phyloP scores from a whole-genome alignment of 306 rosid species.

The Lupinus albus region DNA sequence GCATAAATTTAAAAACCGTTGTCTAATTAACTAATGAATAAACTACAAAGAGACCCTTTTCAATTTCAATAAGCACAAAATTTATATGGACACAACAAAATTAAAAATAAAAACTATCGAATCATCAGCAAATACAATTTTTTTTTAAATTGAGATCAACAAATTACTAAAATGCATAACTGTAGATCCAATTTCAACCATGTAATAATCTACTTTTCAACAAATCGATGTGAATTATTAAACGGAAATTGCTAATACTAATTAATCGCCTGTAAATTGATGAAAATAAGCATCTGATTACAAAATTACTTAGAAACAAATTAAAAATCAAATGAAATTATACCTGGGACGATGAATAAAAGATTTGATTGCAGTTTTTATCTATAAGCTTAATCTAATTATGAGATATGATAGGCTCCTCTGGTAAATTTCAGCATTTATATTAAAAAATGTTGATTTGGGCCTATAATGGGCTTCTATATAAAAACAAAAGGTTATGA shows the following conservation, averaged over 20 bases:
- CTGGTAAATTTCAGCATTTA: not conserved
- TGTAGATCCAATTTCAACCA: not conserved
- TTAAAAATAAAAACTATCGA: not conserved
- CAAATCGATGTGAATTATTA: not conserved
- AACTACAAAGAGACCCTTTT: not conserved
- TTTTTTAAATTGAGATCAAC: too few relatives aligned
- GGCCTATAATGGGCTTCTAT: too few relatives aligned
- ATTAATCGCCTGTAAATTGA: too few relatives aligned
- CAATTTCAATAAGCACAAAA: not conserved
- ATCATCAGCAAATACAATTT: not conserved
- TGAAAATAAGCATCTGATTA: too few relatives aligned
- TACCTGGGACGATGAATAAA: slow-evolving; percentile 7
- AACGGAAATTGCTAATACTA: not conserved
- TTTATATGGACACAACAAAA: not conserved
- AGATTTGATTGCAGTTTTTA: not conserved
- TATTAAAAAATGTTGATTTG: not conserved
- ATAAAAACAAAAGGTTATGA: too few relatives aligned
- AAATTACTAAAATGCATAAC: not conserved
- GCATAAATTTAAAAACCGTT: slow-evolving; percentile 26
- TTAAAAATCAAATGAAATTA: not conserved
- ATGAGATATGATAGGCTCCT: not conserved
- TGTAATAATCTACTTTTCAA: not conserved
- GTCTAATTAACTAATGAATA: not conserved
- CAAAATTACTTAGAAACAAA: too few relatives aligned
- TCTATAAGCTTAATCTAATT: not conserved